phyloP scores from a whole-genome alignment of 345 rosid species.

The Lepidium africanum region DNA sequence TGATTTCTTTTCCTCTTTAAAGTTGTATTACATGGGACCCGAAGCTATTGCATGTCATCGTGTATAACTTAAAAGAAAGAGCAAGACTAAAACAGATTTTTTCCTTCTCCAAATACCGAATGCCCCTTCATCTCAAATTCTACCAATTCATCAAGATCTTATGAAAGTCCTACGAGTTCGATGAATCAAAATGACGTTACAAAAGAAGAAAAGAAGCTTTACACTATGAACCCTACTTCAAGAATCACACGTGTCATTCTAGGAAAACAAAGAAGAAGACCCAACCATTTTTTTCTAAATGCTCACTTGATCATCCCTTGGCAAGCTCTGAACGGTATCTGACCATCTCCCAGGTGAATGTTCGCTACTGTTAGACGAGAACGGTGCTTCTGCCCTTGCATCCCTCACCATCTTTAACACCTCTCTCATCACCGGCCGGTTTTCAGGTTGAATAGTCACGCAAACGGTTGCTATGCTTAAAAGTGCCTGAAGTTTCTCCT shows the following conservation, averaged over 20 bases:
- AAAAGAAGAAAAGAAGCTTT: conserved; percentile 19
- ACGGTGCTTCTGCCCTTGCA: conserved; percentile 74
- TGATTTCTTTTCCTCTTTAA: not conserved
- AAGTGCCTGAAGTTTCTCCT: conserved; percentile 85
- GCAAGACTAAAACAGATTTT: not conserved
- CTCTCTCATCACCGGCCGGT: conserved; percentile 74
- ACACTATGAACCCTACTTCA: conserved; percentile 28
- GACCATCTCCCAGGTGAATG: conserved; percentile 98
- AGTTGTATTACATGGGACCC: not conserved
- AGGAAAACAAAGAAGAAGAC: conserved; percentile 16
- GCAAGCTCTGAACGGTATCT: conserved; percentile 88
- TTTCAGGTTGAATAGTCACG: conserved; percentile 52
- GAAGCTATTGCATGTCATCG: not conserved
- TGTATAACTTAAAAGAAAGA: not conserved
- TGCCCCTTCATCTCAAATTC: not conserved
- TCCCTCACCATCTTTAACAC: conserved; percentile 87
- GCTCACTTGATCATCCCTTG: conserved; percentile 84
- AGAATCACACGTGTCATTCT: conserved; percentile 21
- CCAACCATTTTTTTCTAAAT: conserved; percentile 12
- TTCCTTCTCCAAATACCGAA: not conserved
- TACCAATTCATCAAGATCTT: conserved; percentile 10
- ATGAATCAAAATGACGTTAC: conserved; percentile 17
- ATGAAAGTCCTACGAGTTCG: conserved; percentile 15
- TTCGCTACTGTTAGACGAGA: conserved; percentile 83
- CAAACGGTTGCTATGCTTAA: conserved; percentile 77